Conservation (phyloP, 2,329 filamentous ascomycete species). For the Diplocarpon mali region DNA sequence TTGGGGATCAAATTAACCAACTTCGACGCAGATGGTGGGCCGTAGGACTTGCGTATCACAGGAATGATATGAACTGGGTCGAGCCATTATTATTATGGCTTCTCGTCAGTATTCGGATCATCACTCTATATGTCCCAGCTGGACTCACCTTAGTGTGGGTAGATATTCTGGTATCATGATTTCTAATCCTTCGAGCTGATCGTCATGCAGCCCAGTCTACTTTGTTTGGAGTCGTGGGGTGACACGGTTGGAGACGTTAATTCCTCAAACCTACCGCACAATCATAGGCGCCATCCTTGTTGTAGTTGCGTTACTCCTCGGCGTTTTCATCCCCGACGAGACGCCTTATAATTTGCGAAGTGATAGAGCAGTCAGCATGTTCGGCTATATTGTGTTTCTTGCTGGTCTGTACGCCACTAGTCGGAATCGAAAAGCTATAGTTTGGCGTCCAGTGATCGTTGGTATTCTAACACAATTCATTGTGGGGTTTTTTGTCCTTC, state of each 20-base stretch:
- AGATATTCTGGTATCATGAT: neutral
- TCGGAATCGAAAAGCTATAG: neutral
- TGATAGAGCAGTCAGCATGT: conserved; percentile 2
- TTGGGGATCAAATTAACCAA: neutral
- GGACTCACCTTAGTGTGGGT: neutral
- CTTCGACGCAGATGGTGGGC: conserved; percentile 1
- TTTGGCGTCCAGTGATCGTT: conserved; percentile 1
- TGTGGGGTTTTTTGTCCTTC: conserved; percentile 3
- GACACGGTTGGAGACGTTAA: too few relatives aligned
- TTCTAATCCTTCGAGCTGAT: too few relatives aligned
- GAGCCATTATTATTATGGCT: conserved; percentile 3
- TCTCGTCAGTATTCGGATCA: neutral
- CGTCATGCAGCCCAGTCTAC: too few relatives aligned
- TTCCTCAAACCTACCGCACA: too few relatives aligned
- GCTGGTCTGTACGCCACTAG: neutral
- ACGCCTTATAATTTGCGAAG: neutral
- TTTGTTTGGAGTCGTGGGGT: too few relatives aligned
- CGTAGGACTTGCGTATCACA: neutral
- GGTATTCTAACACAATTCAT: conserved; percentile 3
- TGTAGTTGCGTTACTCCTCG: neutral
- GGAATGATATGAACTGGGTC: conserved; percentile 2
- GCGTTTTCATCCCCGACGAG: conserved; percentile 1
- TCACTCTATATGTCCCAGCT: neutral
- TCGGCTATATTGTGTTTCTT: conserved; percentile 1
- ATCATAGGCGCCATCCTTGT: too few relatives aligned